A percentile compares a stretch with the other conserved stretches of the same genome.
phyloP scores from a whole-genome alignment of 2,329 filamentous ascomycete genomes.

The Diaporthe australafricana region DNA sequence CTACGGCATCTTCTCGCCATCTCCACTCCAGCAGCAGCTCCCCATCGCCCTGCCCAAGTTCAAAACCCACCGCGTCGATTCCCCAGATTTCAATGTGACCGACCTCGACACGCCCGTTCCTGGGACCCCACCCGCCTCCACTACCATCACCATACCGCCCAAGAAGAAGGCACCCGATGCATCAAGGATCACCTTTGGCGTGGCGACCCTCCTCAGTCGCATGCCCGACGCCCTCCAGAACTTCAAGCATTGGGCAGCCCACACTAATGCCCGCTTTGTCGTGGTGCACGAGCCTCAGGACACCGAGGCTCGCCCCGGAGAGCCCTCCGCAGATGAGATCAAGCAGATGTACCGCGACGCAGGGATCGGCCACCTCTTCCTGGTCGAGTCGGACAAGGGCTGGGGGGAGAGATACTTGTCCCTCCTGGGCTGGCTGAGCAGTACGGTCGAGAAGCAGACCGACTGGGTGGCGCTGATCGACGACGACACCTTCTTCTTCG shows the following conservation, averaged over 20 bases:
- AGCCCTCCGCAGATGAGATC: constrained; percentile 31
- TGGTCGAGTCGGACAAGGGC: constrained; percentile 27
- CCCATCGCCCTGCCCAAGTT: constrained; percentile 36
- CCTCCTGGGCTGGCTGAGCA: constrained; percentile 31
- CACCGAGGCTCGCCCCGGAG: constrained; percentile 30
- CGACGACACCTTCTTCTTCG: constrained; percentile 58
- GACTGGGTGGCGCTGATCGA: constrained; percentile 56
- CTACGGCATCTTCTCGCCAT: constrained; percentile 11
- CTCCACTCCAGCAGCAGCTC: constrained; percentile 34
- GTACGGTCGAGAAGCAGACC: constrained; percentile 40
- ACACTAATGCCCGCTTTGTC: constrained; percentile 36
- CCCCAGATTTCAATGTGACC: constrained; percentile 28
- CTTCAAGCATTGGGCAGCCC: constrained; percentile 38
- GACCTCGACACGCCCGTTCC: constrained; percentile 28
- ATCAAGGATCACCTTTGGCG: constrained; percentile 37
- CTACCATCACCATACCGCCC: constrained; percentile 25
- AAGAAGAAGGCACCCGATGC: constrained; percentile 31
- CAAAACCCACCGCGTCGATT: constrained; percentile 27
- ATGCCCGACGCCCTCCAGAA: constrained; percentile 35
- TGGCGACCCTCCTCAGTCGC: constrained; percentile 36
- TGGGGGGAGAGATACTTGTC: constrained; percentile 36
- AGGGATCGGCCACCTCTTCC: constrained; percentile 24
- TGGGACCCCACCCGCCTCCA: constrained; percentile 32
- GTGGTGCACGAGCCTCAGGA: constrained; percentile 36
- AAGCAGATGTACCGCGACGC: constrained; percentile 28